These are phyloP conservation scores for Volutella citrinella DNA, from an alignment of 2,329 filamentous ascomycete genomes.

Conservation along the genomic window DNA sequence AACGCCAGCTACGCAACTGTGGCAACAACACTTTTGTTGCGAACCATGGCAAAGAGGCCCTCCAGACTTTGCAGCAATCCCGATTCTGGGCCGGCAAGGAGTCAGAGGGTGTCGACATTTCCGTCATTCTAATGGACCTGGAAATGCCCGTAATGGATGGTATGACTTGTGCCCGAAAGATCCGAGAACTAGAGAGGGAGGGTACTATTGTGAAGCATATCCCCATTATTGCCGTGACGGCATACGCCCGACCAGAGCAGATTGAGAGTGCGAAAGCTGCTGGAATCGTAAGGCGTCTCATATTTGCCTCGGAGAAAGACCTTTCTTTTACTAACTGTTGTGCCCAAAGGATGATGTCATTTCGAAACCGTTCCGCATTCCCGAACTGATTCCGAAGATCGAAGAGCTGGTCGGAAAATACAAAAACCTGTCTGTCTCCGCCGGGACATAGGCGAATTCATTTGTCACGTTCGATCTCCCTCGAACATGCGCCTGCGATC, in stretches of 20 bases:
- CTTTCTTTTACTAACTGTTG: constrained; percentile 8
- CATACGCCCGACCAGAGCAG: constrained; percentile 74
- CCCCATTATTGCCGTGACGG: constrained; percentile 81
- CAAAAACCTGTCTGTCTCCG: constrained; percentile 27
- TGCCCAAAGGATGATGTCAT: constrained; percentile 70
- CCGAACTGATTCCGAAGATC: constrained; percentile 67
- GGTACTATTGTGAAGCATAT: constrained; percentile 62
- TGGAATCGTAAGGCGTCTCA: constrained; percentile 61
- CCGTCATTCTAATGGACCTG: constrained; percentile 74
- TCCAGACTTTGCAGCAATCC: constrained; percentile 55
- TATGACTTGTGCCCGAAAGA: constrained; percentile 66
- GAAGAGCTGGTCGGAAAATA: constrained; percentile 50
- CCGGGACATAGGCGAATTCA: constrained; percentile 6
- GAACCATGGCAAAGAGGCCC: constrained; percentile 62
- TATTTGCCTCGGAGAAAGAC: not conserved
- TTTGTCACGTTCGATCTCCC: not conserved
- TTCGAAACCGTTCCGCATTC: constrained; percentile 75
- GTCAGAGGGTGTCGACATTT: constrained; percentile 50
- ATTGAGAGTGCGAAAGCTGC: constrained; percentile 67
- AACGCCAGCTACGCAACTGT: constrained; percentile 57
- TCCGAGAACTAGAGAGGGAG: constrained; percentile 64
- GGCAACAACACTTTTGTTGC: constrained; percentile 61
- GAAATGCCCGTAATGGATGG: constrained; percentile 87
- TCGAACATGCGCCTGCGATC: too few species aligned
- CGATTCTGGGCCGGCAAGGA: constrained; percentile 53